Evolutionary conservation across 1,284 basidiomycete genomes (phyloP).

Genomic region (Mycosarcoma mackinlayi): DNA sequence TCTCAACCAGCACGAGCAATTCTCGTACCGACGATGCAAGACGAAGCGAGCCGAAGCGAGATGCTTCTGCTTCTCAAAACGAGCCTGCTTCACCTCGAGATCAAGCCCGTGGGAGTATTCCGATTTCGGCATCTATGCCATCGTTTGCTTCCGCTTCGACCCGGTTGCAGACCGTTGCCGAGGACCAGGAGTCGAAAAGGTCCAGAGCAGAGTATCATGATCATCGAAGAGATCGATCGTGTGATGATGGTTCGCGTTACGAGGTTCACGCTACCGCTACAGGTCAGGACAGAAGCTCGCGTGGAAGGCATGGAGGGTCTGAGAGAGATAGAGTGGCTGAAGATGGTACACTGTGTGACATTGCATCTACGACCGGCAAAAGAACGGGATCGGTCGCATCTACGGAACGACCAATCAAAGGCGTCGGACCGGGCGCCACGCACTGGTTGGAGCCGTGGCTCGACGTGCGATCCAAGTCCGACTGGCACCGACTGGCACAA

Average conservation of each 20-base stretch:
- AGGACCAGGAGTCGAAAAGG: slow-evolving; percentile 7
- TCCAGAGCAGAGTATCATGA: slow-evolving; percentile 10
- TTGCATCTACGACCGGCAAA: slow-evolving; percentile 1
- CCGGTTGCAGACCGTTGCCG: slow-evolving; percentile 17
- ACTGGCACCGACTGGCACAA: slow-evolving; percentile 47
- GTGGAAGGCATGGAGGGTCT: neutral
- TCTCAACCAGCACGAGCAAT: neutral
- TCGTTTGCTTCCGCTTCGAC: slow-evolving; percentile 10
- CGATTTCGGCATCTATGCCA: slow-evolving; percentile 26
- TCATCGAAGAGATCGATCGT: slow-evolving; percentile 23
- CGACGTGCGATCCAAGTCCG: slow-evolving; percentile 35
- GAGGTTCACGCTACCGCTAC: neutral
- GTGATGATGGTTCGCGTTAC: slow-evolving; percentile 16
- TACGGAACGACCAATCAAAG: slow-evolving; percentile 23
- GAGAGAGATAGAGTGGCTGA: neutral
- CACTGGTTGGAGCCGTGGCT: slow-evolving; percentile 53
- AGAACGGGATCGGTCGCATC: slow-evolving; percentile 2
- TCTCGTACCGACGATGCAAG: slow-evolving; percentile 3
- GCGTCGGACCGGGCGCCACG: slow-evolving; percentile 44
- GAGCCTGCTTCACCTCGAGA: slow-evolving; percentile 11
- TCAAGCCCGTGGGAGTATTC: neutral
- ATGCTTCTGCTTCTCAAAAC: neutral
- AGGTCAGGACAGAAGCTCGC: neutral
- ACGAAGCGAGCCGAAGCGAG: slow-evolving; percentile 8
- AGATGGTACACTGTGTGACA: neutral